Base-by-base conservation (phyloP, 495 filamentous ascomycete species). In the Darksidea phi region DNA sequence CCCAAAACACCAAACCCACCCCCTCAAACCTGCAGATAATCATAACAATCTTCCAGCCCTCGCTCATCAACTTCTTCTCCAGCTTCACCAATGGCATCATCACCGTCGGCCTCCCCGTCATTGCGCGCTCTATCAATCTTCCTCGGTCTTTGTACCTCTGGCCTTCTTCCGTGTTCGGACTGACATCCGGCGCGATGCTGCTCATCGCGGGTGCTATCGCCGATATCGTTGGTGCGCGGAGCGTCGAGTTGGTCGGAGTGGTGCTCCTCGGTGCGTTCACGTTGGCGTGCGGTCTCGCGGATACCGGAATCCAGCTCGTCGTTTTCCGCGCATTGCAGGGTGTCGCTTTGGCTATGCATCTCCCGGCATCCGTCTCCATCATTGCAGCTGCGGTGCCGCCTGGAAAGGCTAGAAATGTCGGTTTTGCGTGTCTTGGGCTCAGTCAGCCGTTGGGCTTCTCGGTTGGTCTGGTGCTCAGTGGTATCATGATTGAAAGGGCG, bases 381-480 rank as follows among this genome's bases (percentile, higher is more conserved):
- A 58, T 83, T 20, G 78, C 79, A 0, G 67, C 71, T n/a, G 66
- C 75, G 0, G 70, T 82, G 45, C 74, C 75, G 37, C 36, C 34
- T 36, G 82, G 83, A 0, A 67, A 71, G 17, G 49, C 63, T 24
- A 68, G 83, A 6, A 87, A 84, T 53, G 60, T 82, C 0, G 82
- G 71, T 0, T 84, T 85, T 61, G 76, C 79, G 0, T 75, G 71
- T 41, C 57, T 82, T 6, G 83, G 82, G 0, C 60, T 78, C 3
- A 78, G 76, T 2, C 75, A 78, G 54, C 79, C 79, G 0, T 38
- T 84, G 18, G 83, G 82, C 1, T 85, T 80, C 67, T 75, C 77
- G 0, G 37, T 82, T 8, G 82, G 83, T 0, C 70, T 86, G 1
- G 74, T 85, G 0, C 66, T 85, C 2, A 80, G 78, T 20, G 82